Evolutionary conservation across 2,329 filamentous ascomycete genomes (phyloP), one percentile per base, ranked within the genome.

Genomic region (Fusarium siculi): DNA sequence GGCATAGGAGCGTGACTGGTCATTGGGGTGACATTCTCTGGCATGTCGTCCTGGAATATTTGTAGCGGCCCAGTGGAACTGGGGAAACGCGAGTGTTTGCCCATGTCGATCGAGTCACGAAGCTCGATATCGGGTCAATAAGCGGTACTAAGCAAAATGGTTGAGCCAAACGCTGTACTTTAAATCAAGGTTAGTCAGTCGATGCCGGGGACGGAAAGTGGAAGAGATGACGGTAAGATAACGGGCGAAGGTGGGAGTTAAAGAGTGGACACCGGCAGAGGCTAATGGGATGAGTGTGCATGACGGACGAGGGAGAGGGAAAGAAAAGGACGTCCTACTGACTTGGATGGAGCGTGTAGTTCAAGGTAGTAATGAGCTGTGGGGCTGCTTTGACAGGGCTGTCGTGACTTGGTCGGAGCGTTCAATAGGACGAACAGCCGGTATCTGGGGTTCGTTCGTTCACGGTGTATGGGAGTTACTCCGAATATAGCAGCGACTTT

Each of bases 1-100:
- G 87, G 87, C 87, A 90, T 89, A 42, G 87, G 87, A 47, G 87
- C 87, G 75, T 89, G 86, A 80, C 85, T 89, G 68, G 87, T 85
- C 81, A 88, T 87, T 43, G 85, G 84, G 11, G 83, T 79, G 46
- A 81, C 74, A 68, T 84, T 83, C 60, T 84, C 83, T 77, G 84
- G 85, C 70, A 84, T 83, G 68, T 86, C 82, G 80, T 90, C 87
- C 67, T 87, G 85, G 74, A 84, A 89, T 71, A 89, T 87, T 40
- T 85, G 83, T 43, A 88, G 80, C 53, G 86, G 83, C 80, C 88
- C 85, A 70, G 83, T 81, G 46, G 82, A 81, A 75, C 81, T 83
- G 76, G 81, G 76, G 69, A 85, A 85, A 76, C 83, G 85, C 80
- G 86, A 83, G 76, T 83, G 82, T 82, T 85, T 85, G 84, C 86